Percentiles rank a stretch among this genome's conserved stretches.
Conservation (phyloP, 768 basidiomycete species). For the Hericium alpestre region DNA sequence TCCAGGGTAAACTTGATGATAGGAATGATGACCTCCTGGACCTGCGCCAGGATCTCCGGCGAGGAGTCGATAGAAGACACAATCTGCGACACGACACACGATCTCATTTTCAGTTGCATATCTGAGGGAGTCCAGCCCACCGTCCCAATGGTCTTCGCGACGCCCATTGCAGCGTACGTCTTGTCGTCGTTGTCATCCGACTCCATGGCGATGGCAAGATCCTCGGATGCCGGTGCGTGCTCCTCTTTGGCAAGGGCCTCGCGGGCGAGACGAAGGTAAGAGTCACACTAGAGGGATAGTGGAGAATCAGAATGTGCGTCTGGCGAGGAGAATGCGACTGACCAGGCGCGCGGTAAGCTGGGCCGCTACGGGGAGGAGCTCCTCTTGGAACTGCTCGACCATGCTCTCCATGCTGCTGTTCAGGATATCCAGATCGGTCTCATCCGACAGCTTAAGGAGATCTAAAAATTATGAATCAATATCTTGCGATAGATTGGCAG, state of each 20-base stretch:
- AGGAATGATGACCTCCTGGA: constrained; percentile 76
- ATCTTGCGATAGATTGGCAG: neutral
- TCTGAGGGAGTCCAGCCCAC: constrained; percentile 27
- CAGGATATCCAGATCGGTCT: constrained; percentile 80
- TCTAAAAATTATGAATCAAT: constrained; percentile 30
- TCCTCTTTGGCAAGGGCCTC: constrained; percentile 51
- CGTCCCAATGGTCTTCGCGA: constrained; percentile 76
- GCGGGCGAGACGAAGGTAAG: constrained; percentile 67
- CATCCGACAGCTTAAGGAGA: constrained; percentile 81
- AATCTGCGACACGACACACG: constrained; percentile 34
- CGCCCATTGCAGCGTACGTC: constrained; percentile 78
- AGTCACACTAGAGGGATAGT: constrained; percentile 48
- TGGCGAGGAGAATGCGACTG: constrained; percentile 17
- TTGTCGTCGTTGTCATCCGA: constrained; percentile 69
- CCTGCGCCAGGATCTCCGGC: constrained; percentile 63
- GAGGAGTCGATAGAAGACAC: constrained; percentile 64
- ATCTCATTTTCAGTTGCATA: neutral
- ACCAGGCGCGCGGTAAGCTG: constrained; percentile 72
- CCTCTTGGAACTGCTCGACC: constrained; percentile 77
- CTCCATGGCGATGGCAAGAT: constrained; percentile 43
- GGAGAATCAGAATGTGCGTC: neutral
- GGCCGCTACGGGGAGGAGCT: constrained; percentile 76
- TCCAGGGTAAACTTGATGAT: constrained; percentile 69
- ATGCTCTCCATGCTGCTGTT: constrained; percentile 78
- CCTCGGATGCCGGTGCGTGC: constrained; percentile 35